Evolutionary conservation across 768 basidiomycete genomes (phyloP), one percentile per base, ranked within the genome.

Genomic region (Lentinula detonsa): DNA sequence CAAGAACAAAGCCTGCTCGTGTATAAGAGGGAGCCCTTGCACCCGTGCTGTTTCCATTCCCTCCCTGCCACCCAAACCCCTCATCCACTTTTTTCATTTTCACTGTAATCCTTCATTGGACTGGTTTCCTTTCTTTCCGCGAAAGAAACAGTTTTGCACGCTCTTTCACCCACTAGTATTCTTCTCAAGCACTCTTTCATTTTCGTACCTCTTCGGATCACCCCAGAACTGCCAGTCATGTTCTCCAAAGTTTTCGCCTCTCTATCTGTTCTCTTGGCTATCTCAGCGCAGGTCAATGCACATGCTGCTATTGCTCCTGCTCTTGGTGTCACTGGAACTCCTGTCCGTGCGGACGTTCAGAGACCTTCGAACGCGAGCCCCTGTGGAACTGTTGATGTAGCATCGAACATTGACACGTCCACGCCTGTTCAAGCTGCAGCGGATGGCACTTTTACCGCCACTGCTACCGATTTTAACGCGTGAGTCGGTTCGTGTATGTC

Each of bases 381-480:
- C 35, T 68, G 67, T 53, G 67, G 67, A 1, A 65, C 35, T 7
- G 58, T 65, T 15, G 51, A 66, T 61, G 59, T 62, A 4, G 62
- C 63, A 18, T 59, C 60, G 31, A 65, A 59, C 48, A n/a, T 66
- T 40, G 67, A 66, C 37, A 54, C 65, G n/a, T 68, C 67, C 10
- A 66, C 63, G 0, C 65, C 67, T n/a, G 50, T 62, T 43, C 61
- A 63, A 8, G 65, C 39, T 23, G 65, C 61, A 23, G 68, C 71
- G 1, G 66, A 73, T 43, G 75, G 75, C 28, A 57, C 68, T 0
- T 73, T 76, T 63, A 61, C 68, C 4, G 62, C 67, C 18, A 67
- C 60, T 39, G 65, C 71, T 58, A 64, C 55, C 18, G 71, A 76
- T 68, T 76, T 76, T 63, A 76, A 75, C 63, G 68, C 60, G 76